These are phyloP conservation scores for Sphaerostilbella broomeana DNA, from an alignment of 2,329 filamentous ascomycete genomes.

Conservation along the genomic window DNA sequence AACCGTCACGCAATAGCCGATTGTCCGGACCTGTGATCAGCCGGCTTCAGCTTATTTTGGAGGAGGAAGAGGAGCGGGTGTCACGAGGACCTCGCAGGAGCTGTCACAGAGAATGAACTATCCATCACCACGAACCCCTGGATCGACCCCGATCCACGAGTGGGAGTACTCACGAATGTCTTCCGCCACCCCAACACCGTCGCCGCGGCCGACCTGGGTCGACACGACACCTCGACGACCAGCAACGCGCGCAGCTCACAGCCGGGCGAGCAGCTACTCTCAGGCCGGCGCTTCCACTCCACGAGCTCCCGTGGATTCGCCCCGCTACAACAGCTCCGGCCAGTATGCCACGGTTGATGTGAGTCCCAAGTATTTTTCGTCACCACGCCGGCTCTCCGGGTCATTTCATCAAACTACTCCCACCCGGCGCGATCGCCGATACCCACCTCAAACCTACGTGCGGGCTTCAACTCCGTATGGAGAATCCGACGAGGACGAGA, in stretches of 20 bases:
- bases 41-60: no score
- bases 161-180: slow-evolving; percentile 48
- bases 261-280: slow-evolving; percentile 33
- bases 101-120: slow-evolving; percentile 34
- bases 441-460: slow-evolving; percentile 53
- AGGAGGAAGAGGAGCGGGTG: slow-evolving; percentile 24
- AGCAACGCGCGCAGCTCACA: slow-evolving; percentile 43
- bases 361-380: slow-evolving; percentile 50
- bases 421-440: slow-evolving; percentile 46
- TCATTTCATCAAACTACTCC: slow-evolving; percentile 26
- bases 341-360: slow-evolving; percentile 61
- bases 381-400: slow-evolving; percentile 35
- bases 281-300: slow-evolving; percentile 32
- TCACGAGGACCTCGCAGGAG: slow-evolving; percentile 29
- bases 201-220: slow-evolving; percentile 46
- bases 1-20: slow-evolving; percentile 6
- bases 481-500: slow-evolving; percentile 60
- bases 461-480: slow-evolving; percentile 52
- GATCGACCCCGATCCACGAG: slow-evolving; percentile 43
- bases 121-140: slow-evolving; percentile 34
- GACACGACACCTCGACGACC: slow-evolving; percentile 47
- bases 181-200: slow-evolving; percentile 52
- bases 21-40: slow-evolving; percentile 1
- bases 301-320: slow-evolving; percentile 47
- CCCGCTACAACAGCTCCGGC: slow-evolving; percentile 56